Evolutionary conservation across 1,139 yeast species (phyloP).

Genomic region (Blastobotrys aristatus): DNA sequence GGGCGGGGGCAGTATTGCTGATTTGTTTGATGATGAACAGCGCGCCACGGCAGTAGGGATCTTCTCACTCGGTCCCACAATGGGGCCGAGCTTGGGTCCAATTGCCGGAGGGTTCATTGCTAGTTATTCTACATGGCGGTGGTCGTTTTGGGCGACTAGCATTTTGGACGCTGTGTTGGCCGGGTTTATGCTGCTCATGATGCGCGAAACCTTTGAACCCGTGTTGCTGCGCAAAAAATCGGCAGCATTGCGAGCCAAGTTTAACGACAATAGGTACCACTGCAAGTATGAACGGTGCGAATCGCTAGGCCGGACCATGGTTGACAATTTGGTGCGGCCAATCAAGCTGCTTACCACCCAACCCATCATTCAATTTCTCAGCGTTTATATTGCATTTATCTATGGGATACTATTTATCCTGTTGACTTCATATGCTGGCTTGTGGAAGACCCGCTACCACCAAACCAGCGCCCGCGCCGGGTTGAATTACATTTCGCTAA

Average conservation of each 20-base stretch:
- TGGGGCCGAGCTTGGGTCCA: constrained; percentile 62
- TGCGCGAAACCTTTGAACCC: constrained; percentile 58
- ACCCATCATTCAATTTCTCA: constrained; percentile 58
- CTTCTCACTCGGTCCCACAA: constrained; percentile 49
- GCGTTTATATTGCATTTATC: constrained; percentile 55
- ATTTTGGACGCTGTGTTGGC: constrained; percentile 49
- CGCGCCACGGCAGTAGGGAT: constrained; percentile 54
- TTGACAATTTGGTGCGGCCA: constrained; percentile 45
- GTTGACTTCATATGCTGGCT: constrained; percentile 52
- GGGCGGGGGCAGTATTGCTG: constrained; percentile 64
- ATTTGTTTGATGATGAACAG: constrained; percentile 47
- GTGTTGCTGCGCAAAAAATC: constrained; percentile 44
- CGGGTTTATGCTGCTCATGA: constrained; percentile 39
- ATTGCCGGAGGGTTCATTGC: constrained; percentile 54
- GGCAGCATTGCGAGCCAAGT: constrained; percentile 43
- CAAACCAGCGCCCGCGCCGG: constrained; percentile 48
- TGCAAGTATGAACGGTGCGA: constrained; percentile 50
- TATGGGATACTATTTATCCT: constrained; percentile 58
- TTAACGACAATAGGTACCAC: constrained; percentile 52
- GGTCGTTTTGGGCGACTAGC: constrained; percentile 54
- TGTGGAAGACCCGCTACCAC: constrained; percentile 45
- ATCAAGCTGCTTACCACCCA: constrained; percentile 46
- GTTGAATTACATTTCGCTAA: constrained; percentile 50
- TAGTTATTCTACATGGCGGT: constrained; percentile 45
- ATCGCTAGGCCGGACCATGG: constrained; percentile 38